Evolutionary conservation across 768 basidiomycete genomes (phyloP), one percentile per base, ranked within the genome.

Genomic region (Leccinum rimulosum): DNA sequence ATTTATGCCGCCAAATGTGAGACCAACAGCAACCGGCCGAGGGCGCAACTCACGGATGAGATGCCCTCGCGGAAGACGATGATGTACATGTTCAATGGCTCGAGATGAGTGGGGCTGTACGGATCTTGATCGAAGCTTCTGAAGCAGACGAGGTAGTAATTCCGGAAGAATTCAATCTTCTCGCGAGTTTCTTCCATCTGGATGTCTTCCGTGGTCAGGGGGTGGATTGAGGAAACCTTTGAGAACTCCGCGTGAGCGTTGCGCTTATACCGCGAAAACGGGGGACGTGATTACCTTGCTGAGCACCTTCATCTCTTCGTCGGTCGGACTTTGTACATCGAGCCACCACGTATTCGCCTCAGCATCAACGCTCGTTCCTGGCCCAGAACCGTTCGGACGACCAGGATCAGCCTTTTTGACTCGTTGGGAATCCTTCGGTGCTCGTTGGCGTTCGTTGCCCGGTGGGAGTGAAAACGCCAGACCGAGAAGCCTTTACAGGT

Each of bases 81-180:
- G 66, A 99, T 96, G 76, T 99, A 99, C 96, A 98, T 98, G 76
- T 99, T 99, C 63, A 98, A 80, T 15, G 97, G 97, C 73, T 99
- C 96, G 50, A 99, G 86, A 73, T 98, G 88, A 2, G 95, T 98
- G 17, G 95, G 95, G 67, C 91, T 93, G 77, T 98, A 98, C 25
- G 87, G 90, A 74, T 98, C 97, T 78, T 99, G 97, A 74, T 99
- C 97, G 77, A 99, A 98, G 63, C 93, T 91, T 62, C 97, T 89
- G 80, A 99, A 99, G 81, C 96, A 98, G 61, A 98, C 97, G 55
- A 99, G 85, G 73, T 98, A 98, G 73, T 99, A 99, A 72, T 96
- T 96, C 56, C 95, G 84, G 83, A 98, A 99, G 19, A 99, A 84
- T 73, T 99, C 97, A 66, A 99, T 99, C 80, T 99, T 99, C 79